A percentile compares a stretch with the other conserved stretches of the same genome.
Conservation (phyloP, 352 stramenopile species). For the Globisporangium radiosum region DNA sequence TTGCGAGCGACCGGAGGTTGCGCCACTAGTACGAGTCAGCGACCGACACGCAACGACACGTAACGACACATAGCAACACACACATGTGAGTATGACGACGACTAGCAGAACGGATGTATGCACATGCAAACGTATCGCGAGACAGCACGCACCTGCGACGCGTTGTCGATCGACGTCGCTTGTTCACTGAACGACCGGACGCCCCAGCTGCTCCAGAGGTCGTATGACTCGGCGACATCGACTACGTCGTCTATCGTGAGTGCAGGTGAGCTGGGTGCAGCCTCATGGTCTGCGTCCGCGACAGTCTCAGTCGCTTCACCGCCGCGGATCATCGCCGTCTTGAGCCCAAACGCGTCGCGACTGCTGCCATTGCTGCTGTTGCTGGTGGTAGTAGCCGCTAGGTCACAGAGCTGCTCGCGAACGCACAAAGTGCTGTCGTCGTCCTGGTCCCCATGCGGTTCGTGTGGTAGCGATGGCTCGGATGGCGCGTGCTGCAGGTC, state of each 20-base stretch:
- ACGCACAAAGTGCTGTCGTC: too few species aligned
- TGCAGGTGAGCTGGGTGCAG: conserved; percentile 5
- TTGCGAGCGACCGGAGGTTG: conserved; percentile 27
- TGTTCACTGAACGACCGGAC: conserved; percentile 25
- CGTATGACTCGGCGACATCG: conserved; percentile 16
- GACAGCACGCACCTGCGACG: conserved; percentile 6
- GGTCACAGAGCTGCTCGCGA: too few species aligned
- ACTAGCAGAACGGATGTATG: background rate
- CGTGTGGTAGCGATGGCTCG: background rate
- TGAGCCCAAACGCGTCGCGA: conserved; percentile 5
- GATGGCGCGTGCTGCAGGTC: background rate
- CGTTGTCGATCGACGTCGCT: conserved; percentile 16
- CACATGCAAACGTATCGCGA: background rate
- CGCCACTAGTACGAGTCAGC: conserved; percentile 18
- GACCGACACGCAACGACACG: background rate
- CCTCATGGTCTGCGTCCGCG: conserved; percentile 20
- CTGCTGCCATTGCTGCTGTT: background rate
- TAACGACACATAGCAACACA: background rate
- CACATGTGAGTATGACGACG: background rate
- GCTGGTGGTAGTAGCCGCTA: background rate
- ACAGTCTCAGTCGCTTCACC: conserved; percentile 9
- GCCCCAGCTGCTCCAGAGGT: conserved; percentile 35
- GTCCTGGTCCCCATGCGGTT: too few species aligned
- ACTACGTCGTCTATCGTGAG: background rate
- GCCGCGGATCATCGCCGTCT: conserved; percentile 6